These are phyloP conservation scores for Neopestalotiopsis sp. DNA, from an alignment of 2,329 filamentous ascomycete genomes.

Conservation along the genomic window DNA sequence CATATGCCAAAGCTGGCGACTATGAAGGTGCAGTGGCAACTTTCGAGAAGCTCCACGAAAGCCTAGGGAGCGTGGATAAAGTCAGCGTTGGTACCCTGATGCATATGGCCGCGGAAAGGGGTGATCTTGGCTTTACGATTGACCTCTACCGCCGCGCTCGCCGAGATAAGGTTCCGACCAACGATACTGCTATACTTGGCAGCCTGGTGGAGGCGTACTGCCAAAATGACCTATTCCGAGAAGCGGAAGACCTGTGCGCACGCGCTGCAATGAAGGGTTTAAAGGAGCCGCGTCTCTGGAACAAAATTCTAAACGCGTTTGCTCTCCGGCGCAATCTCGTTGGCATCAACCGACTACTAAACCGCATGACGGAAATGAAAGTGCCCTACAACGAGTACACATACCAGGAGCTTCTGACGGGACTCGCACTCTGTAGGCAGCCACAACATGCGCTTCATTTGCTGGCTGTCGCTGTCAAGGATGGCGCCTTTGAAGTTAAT, in stretches of 20 bases:
- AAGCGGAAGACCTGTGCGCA: constrained; percentile 65
- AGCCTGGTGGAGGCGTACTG: constrained; percentile 73
- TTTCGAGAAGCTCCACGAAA: constrained; percentile 64
- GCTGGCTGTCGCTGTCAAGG: constrained; percentile 48
- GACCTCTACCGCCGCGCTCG: constrained; percentile 70
- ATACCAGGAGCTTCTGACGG: constrained; percentile 55
- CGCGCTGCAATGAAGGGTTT: constrained; percentile 57
- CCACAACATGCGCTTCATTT: constrained; percentile 56
- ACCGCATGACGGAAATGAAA: constrained; percentile 51
- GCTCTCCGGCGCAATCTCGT: constrained; percentile 63
- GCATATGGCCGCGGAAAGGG: constrained; percentile 70
- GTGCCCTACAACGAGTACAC: constrained; percentile 57
- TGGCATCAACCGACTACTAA: constrained; percentile 54
- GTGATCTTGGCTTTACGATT: constrained; percentile 74
- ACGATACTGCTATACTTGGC: constrained; percentile 61
- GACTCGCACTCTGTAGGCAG: constrained; percentile 55
- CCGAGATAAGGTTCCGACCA: constrained; percentile 53
- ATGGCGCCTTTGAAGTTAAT: constrained; percentile 51
- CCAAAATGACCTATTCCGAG: constrained; percentile 55
- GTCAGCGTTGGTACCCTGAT: constrained; percentile 77
- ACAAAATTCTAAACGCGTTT: constrained; percentile 74
- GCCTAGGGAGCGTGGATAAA: constrained; percentile 58
- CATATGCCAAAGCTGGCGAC: constrained; percentile 70
- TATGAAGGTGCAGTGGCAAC: constrained; percentile 67
- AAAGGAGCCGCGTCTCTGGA: constrained; percentile 74